Base-by-base conservation (phyloP, 257 asterid genomes). In the Salvia splendens region DNA sequence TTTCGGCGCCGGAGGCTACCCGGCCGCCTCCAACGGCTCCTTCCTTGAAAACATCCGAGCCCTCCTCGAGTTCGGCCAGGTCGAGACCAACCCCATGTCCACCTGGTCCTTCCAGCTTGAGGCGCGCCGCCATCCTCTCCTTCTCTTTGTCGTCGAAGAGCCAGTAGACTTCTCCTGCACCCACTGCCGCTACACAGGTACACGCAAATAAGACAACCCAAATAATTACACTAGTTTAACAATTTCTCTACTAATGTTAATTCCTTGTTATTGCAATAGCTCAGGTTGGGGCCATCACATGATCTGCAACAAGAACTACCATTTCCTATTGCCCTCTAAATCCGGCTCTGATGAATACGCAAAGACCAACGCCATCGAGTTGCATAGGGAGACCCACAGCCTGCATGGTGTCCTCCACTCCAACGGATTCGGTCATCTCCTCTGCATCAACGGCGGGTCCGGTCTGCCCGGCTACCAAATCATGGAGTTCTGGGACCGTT, bases 211-310 rank as follows among this genome's bases (percentile, higher is more conserved):
- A 24, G 30, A 24, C 1, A 24, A 24, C 30, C 30, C 30, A 0
- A 2, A 24, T 24, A 24, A 24, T 2, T 24, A 24, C 1, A 2
- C 38, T 33, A 35, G 7, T 6, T 2, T 6, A 35, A 35, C 40
- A 35, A 35, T 35, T 35, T 56, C 12, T 43, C 43, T 68, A 30
- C 56, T 50, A 10, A 61, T 1, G 6, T 24, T 17, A 17, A 17
- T 17, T 8, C 48, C 6, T 45, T 38, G 41, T 69, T 61, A 50
- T 70, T 67, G 6, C 65, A 67, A 74, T 73, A 65, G 85, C 78
- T 77, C 86, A 94, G 99, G 97, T 53, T 94, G 99, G 99, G 99
- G 96, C 55, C 71, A 84, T 50, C 89, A 91, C 84, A 79, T 91
- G 89, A 84, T 85, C 51, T 91, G 99, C 88, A 94, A 85, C 55